A percentile compares a stretch with the other conserved stretches of the same genome.
phyloP scores from a whole-genome alignment of 2,329 filamentous ascomycete species.

The Penicillium sp. region DNA sequence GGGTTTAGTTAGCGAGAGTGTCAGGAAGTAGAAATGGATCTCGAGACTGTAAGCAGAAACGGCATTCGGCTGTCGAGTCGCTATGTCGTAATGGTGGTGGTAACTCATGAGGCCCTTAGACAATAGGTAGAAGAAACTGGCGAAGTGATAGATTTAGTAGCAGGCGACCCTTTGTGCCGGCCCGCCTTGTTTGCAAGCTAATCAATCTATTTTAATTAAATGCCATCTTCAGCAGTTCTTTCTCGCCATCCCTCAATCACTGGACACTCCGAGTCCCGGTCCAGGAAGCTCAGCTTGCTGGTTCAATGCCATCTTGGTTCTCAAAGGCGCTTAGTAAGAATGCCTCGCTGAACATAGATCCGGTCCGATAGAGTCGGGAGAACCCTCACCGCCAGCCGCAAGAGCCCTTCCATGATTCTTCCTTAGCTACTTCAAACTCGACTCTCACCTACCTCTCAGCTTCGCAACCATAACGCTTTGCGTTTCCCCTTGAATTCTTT shows the following conservation, averaged over 20 bases:
- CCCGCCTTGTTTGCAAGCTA: too few relatives aligned
- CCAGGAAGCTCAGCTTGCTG: not conserved
- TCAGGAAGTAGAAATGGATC: too few relatives aligned
- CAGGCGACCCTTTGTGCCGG: too few relatives aligned
- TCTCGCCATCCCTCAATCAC: not conserved
- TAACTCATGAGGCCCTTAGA: too few relatives aligned
- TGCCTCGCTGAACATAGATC: not conserved
- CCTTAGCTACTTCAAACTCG: constrained; percentile 16
- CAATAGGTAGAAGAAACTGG: too few relatives aligned
- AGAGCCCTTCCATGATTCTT: constrained; percentile 15
- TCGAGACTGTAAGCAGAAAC: too few relatives aligned
- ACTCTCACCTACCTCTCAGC: constrained; percentile 11
- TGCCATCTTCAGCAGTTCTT: too few relatives aligned
- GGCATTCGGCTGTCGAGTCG: too few relatives aligned
- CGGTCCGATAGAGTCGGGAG: constrained; percentile 12
- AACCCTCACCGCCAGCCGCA: constrained; percentile 27
- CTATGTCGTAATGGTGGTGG: too few relatives aligned
- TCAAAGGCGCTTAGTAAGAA: constrained; percentile 20
- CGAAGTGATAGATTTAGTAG: too few relatives aligned
- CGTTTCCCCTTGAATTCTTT: constrained; percentile 15
- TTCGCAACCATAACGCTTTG: constrained; percentile 14
- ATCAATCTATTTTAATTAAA: too few relatives aligned
- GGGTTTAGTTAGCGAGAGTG: too few relatives aligned
- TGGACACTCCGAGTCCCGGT: not conserved
- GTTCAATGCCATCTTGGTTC: constrained; percentile 11